These are phyloP conservation scores for Annulohypoxylon maeteangense DNA, from an alignment of 495 filamentous ascomycete species.

Conservation along the genomic window DNA sequence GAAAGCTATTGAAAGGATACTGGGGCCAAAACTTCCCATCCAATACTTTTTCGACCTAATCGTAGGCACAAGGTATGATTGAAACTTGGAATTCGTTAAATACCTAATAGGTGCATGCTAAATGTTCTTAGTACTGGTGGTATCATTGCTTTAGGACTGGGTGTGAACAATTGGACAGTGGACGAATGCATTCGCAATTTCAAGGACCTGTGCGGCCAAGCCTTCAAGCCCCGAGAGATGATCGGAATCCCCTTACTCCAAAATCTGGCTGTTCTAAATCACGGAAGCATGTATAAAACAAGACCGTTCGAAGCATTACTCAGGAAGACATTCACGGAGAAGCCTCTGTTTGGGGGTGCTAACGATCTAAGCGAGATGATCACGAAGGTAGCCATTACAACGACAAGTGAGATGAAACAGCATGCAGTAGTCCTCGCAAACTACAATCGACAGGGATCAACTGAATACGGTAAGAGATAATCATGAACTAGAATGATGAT, in stretches of 20 bases:
- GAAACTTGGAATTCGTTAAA: not conserved
- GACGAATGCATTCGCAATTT: not conserved
- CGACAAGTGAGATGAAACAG: not conserved
- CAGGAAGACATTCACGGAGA: not conserved
- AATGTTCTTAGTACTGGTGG: not conserved
- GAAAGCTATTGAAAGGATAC: not conserved
- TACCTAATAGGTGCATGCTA: not conserved
- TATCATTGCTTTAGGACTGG: not conserved
- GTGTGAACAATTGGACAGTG: not conserved
- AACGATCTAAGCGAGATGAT: not conserved
- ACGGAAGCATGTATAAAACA: not conserved
- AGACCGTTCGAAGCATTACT: not conserved
- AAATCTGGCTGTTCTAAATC: not conserved
- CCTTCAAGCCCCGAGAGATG: not conserved
- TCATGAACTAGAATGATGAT: not conserved
- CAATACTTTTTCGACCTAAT: not conserved
- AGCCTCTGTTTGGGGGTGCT: not conserved
- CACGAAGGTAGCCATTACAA: not conserved
- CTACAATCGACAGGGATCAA: not conserved
- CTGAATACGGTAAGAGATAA: not conserved
- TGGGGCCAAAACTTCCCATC: not conserved
- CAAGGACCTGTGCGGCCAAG: not conserved
- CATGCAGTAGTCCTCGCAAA: not conserved
- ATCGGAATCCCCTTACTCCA: not conserved
- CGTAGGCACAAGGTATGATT: not conserved